Evolutionary conservation across 2,329 filamentous ascomycete species (phyloP).

Genomic region (Thelonectria blattea): DNA sequence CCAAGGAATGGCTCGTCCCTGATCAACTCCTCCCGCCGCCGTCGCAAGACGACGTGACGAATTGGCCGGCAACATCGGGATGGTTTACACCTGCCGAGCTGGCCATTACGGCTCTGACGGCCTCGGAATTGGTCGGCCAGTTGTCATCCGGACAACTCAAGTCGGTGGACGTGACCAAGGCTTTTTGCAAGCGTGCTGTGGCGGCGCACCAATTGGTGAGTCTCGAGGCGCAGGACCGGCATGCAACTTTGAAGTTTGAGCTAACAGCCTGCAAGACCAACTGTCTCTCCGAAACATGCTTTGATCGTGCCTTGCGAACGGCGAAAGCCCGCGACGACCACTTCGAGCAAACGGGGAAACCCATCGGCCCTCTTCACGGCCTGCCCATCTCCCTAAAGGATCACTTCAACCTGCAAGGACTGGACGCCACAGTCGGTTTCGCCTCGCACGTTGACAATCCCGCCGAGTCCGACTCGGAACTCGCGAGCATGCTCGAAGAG

Average conservation of each 20-base stretch:
- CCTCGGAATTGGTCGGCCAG: slow-evolving; percentile 41
- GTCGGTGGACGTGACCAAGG: slow-evolving; percentile 50
- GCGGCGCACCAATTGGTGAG: slow-evolving; percentile 58
- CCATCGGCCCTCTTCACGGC: slow-evolving; percentile 68
- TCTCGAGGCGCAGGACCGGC: too few species aligned
- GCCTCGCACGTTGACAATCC: slow-evolving; percentile 66
- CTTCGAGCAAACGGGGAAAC: slow-evolving; percentile 52
- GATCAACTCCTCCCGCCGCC: slow-evolving; percentile 57
- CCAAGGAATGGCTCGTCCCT: slow-evolving; percentile 63
- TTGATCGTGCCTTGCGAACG: slow-evolving; percentile 56
- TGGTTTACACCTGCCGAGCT: slow-evolving; percentile 61
- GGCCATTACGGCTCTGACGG: slow-evolving; percentile 54
- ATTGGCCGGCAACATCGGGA: slow-evolving; percentile 61
- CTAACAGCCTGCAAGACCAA: slow-evolving; percentile 45
- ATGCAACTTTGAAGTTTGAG: too few species aligned
- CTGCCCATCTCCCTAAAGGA: slow-evolving; percentile 73
- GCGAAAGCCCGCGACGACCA: slow-evolving; percentile 59
- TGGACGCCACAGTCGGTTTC: slow-evolving; percentile 69
- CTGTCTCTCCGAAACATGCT: slow-evolving; percentile 61
- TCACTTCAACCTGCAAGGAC: slow-evolving; percentile 67
- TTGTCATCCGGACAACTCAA: slow-evolving; percentile 46
- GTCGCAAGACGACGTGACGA: slow-evolving; percentile 56
- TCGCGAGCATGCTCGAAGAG: slow-evolving; percentile 50
- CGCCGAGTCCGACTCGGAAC: slow-evolving; percentile 49
- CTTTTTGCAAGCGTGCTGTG: slow-evolving; percentile 61